phyloP scores from a whole-genome alignment of 768 basidiomycete genomes.

The Collybiopsis confluens region DNA sequence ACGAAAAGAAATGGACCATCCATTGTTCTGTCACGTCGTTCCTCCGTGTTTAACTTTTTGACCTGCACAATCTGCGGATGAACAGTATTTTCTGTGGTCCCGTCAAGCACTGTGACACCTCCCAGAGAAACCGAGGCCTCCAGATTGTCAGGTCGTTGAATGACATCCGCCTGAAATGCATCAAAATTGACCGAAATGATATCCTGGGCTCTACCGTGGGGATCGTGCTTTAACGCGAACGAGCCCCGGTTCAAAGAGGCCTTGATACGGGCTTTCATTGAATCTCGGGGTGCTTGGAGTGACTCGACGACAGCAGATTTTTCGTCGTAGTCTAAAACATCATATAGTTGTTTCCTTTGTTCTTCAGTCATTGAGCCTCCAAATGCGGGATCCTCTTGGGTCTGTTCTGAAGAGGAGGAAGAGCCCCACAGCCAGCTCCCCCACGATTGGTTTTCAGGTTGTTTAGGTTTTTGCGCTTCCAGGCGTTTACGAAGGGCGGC shows the following conservation, averaged over 20 bases:
- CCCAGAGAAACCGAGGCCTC: slow-evolving; percentile 83
- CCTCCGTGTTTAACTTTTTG: slow-evolving; percentile 22
- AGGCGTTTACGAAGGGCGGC: slow-evolving; percentile 63
- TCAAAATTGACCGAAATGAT: slow-evolving; percentile 87
- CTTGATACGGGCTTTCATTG: slow-evolving; percentile 69
- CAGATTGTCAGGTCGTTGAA: slow-evolving; percentile 84
- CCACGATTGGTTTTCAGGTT: slow-evolving; percentile 52
- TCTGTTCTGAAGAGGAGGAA: slow-evolving; percentile 21
- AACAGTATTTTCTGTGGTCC: slow-evolving; percentile 74
- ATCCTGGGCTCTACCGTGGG: slow-evolving; percentile 58
- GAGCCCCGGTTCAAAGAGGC: slow-evolving; percentile 85
- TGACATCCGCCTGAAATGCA: slow-evolving; percentile 74
- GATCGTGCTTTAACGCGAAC: slow-evolving; percentile 75
- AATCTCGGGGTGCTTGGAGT: slow-evolving; percentile 72
- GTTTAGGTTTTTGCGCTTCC: slow-evolving; percentile 59
- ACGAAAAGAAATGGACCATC: slow-evolving; percentile 79
- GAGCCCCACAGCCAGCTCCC: slow-evolving; percentile 83
- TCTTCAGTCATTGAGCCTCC: slow-evolving; percentile 79
- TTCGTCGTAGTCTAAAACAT: slow-evolving; percentile 90
- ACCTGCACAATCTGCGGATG: slow-evolving; percentile 90
- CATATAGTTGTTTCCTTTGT: slow-evolving; percentile 86
- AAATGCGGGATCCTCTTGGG: slow-evolving; percentile 53
- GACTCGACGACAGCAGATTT: slow-evolving; percentile 66
- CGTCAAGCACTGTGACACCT: slow-evolving; percentile 85
- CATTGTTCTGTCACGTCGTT: slow-evolving; percentile 15